A percentile compares a stretch with the other conserved stretches of the same genome.
phyloP scores from a whole-genome alignment of 352 stramenopile species.

The Globisporangium rhizosaccharum region DNA sequence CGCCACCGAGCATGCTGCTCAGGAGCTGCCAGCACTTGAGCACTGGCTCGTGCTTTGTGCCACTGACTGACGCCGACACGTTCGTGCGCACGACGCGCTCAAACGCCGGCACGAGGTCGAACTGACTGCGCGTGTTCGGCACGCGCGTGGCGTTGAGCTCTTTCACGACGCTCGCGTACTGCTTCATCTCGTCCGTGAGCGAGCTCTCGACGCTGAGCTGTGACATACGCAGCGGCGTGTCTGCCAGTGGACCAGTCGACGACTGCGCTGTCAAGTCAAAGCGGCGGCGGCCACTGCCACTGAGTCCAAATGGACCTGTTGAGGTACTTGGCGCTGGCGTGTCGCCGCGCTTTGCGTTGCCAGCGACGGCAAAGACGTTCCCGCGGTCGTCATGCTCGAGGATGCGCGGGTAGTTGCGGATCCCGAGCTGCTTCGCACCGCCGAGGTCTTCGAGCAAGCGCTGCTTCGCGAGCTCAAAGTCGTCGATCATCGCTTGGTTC shows the following conservation, averaged over 20 bases:
- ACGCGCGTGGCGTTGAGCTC: constrained; percentile 69
- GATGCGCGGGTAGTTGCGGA: constrained; percentile 68
- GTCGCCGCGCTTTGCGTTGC: constrained; percentile 26
- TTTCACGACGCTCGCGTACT: constrained; percentile 65
- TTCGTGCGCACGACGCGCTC: constrained; percentile 45
- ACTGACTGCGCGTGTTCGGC: constrained; percentile 64
- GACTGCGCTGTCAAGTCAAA: constrained; percentile 29
- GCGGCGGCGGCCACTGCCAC: constrained; percentile 35
- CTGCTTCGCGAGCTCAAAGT: constrained; percentile 78
- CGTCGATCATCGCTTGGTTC: constrained; percentile 84
- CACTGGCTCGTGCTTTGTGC: constrained; percentile 68
- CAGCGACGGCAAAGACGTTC: constrained; percentile 42
- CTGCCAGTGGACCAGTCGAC: constrained; percentile 15
- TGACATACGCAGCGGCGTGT: constrained; percentile 49
- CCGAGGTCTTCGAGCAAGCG: constrained; percentile 68
- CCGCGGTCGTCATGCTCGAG: constrained; percentile 34
- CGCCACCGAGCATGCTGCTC: constrained; percentile 51
- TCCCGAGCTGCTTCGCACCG: constrained; percentile 55
- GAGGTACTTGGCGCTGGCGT: not conserved
- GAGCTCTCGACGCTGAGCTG: constrained; percentile 57
- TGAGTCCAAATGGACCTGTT: constrained; percentile 37
- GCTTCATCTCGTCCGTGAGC: constrained; percentile 83
- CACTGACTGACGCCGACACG: constrained; percentile 47
- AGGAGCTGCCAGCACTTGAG: constrained; percentile 84
- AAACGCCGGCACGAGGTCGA: constrained; percentile 56